Evolutionary conservation across 2,329 filamentous ascomycete genomes (phyloP).

Genomic region (Emmonsiellopsis sp.): DNA sequence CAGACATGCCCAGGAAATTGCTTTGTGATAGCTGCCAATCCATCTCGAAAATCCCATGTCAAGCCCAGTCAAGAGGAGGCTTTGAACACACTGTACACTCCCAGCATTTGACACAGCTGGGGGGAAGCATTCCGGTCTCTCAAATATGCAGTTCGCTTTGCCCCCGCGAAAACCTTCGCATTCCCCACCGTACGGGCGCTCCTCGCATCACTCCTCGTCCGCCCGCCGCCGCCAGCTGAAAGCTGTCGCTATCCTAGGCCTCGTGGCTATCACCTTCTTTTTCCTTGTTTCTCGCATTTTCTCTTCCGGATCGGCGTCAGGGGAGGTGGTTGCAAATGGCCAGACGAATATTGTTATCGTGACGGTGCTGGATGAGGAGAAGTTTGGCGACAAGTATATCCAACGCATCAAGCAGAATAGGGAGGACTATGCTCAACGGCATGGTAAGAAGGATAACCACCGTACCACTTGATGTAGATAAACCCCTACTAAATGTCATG

Average conservation of each 20-base stretch:
- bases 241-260: conserved; percentile 45
- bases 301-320: conserved; percentile 10
- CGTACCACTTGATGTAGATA: neutral
- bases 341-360: conserved; percentile 61
- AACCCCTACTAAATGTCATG: conserved; percentile 4
- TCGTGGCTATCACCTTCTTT: conserved; percentile 50
- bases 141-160: conserved; percentile 76
- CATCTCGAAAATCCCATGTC: neutral
- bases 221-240: conserved; percentile 55
- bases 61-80: neutral
- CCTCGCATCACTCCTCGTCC: conserved; percentile 24
- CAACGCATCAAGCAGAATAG: conserved; percentile 73
- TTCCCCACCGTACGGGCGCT: conserved; percentile 58
- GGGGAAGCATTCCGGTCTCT: neutral
- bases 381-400: conserved; percentile 57
- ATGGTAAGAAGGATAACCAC: conserved; percentile 52
- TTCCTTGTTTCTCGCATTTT: conserved; percentile 48
- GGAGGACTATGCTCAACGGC: conserved; percentile 70
- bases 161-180: conserved; percentile 76
- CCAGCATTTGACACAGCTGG: neutral
- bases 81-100: neutral
- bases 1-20: neutral
- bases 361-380: conserved; percentile 66
- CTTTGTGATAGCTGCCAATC: too few species aligned
- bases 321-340: conserved; percentile 25